Base-by-base conservation (phyloP, 169 alveolate genomes). In the Plasmodium blacklocki region DNA sequence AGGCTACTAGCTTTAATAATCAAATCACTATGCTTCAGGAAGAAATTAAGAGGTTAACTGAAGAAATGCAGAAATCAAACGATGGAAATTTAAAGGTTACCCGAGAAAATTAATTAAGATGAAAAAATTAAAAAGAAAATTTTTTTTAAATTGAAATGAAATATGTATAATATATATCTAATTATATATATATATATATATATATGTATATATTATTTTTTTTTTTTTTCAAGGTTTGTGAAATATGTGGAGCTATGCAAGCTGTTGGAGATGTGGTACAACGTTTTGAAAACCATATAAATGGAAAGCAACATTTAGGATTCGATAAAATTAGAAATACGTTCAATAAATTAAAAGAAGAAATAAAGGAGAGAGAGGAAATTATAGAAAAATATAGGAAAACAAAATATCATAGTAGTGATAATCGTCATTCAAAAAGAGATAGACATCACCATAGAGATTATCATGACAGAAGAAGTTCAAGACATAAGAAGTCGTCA, bases 281-380 rank as follows among this genome's bases (percentile, higher is more conserved):
- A 45, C 87, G 94, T 4, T 88, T 88, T 70, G 96, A 93, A 62
- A 88, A 92, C 26, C 96, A 93, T 43, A 88, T 80, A 4, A 73
- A 76, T 50, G 96, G 96, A 4, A 93, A 91, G 70, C 96, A 93
- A 87, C 96, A 93, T 64, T 74, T 91, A 59, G 96, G 90, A 15
- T 80, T 80, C 70, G 90, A 80, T 67, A 80, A 54, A 60, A 80
- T 80, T 68, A 80, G 90, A 68, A 80, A 58, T 15, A 52, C 90
- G 15, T 72, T 80, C 32, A 32, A 18, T 5, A 39, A 80, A 66
- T 56, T 80, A 50, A 80, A 68, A 47, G 83, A 50, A 3, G 71
- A 23, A 39, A 23, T 32, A 47, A 68, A 68, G 62, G 90, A 80
- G 32, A 56, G 90, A 80, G 90, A 80, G 26, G 21, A 43, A 66